Evolutionary conservation across 139 green algal species (phyloP), one percentile per base, ranked within the genome.

Genomic region (Desmodesmus armatus): DNA sequence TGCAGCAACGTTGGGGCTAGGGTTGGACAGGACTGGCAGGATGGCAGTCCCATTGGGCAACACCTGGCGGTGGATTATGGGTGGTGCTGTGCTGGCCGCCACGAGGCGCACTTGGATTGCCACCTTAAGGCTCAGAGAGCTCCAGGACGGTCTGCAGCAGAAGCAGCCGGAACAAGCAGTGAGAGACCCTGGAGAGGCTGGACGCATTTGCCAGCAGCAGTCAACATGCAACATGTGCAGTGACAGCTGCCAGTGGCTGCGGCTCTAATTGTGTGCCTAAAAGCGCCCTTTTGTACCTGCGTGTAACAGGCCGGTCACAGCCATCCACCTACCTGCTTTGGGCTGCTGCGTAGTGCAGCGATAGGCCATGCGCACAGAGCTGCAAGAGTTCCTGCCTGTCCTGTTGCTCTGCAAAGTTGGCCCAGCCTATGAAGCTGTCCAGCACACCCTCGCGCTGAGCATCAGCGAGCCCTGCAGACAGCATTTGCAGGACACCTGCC

Each of bases 381-480:
- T 87, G 37, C 19, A n/a, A 19, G 55, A 87, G 72, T 55, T 82
- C 37, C 55, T 55, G 35, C 21, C 82, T 23, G 39, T 40, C 31
- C 39, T 83, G 82, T 29, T 60, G 31, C 40, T 87, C 72, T 13
- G 33, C 37, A 49, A 83, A 80, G 9, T 39, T 13, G 25, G 67
- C 9, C 82, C 82, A 87, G 39, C 72, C 82, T 33, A 87, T 69
- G 41, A 87, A 79, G 43, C 71, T 82, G 72, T 87, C 82, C 29
- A 87, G 58, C 58, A 73, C 58, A 25, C 23, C 82, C 11, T 49
- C 33, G 0, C 29, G 82, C 4, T 49, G 55, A 39, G n/a, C 15
- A 3, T 69, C 7, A 33, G 51, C n/a, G 33, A 87, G 33, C 13
- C 71, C 71, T 70, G 67, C 67, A 71, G 41, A n/a, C n/a, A n/a